phyloP scores from a whole-genome alignment of 2,329 filamentous ascomycete species.

The Rugonectria rugulosa region DNA sequence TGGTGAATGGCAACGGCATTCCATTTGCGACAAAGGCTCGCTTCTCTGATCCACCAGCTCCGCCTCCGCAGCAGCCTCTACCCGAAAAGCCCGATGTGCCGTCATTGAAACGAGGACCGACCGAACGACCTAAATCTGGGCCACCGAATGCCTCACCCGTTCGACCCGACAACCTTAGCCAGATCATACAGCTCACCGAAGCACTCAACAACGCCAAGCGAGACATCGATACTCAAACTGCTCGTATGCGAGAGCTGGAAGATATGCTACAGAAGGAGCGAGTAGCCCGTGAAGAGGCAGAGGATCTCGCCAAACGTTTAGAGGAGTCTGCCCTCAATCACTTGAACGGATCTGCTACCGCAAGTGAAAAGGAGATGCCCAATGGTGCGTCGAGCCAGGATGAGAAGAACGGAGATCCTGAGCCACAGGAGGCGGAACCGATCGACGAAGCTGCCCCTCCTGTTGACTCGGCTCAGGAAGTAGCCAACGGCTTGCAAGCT shows the following conservation, averaged over 20 bases:
- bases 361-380: slow-evolving; percentile 29
- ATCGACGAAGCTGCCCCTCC: slow-evolving; percentile 44
- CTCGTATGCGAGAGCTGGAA: slow-evolving; percentile 83
- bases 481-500: slow-evolving; percentile 57
- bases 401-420: slow-evolving; percentile 26
- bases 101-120: slow-evolving; percentile 77
- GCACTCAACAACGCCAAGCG: slow-evolving; percentile 83
- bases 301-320: slow-evolving; percentile 78
- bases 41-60: slow-evolving; percentile 92
- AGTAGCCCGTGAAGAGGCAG: slow-evolving; percentile 81
- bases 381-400: slow-evolving; percentile 23
- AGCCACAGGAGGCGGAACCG: slow-evolving; percentile 37
- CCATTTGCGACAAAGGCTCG: slow-evolving; percentile 76
- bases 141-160: slow-evolving; percentile 64
- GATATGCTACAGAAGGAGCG: slow-evolving; percentile 77
- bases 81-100: slow-evolving; percentile 89
- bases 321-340: slow-evolving; percentile 58
- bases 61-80: slow-evolving; percentile 89
- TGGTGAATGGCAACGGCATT: slow-evolving; percentile 59
- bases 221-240: slow-evolving; percentile 84
- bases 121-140: slow-evolving; percentile 73
- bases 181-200: slow-evolving; percentile 85
- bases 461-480: slow-evolving; percentile 49
- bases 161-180: slow-evolving; percentile 68
- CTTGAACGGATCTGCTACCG: slow-evolving; percentile 39